phyloP scores from a whole-genome alignment of 2,329 filamentous ascomycete genomes.

The Aspergillus luchuensis region DNA sequence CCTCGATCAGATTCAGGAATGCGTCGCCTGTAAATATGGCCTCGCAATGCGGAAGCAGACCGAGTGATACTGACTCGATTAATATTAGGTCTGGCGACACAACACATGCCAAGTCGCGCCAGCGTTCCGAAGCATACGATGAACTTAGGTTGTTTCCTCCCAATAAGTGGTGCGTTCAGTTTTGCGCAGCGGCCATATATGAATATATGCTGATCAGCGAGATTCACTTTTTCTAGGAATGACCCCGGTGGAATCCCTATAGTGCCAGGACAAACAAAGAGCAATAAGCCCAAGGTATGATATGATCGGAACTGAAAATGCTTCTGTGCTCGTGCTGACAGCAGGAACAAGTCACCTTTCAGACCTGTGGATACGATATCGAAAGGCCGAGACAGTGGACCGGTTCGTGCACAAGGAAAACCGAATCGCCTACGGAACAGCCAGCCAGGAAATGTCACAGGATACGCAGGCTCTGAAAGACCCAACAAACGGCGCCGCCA shows the following conservation, averaged over 20 bases:
- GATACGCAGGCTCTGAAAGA: neutral
- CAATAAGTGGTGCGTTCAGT: conserved; percentile 19
- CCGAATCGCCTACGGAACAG: conserved; percentile 5
- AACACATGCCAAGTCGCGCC: conserved; percentile 18
- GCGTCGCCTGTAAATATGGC: conserved; percentile 27
- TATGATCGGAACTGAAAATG: neutral
- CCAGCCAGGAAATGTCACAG: neutral
- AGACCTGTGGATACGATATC: conserved; percentile 31
- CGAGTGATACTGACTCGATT: conserved; percentile 16
- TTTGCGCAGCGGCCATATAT: neutral
- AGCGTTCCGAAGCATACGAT: conserved; percentile 14
- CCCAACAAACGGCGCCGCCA: conserved; percentile 34
- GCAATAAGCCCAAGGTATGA: conserved; percentile 19
- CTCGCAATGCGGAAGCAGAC: conserved; percentile 3
- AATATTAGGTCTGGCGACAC: conserved; percentile 18
- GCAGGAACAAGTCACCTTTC: conserved; percentile 15
- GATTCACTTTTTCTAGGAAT: conserved; percentile 1
- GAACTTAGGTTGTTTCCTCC: conserved; percentile 28
- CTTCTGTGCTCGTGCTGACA: neutral
- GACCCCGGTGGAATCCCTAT: conserved; percentile 30
- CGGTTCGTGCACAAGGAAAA: conserved; percentile 33
- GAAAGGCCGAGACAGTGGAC: conserved; percentile 34
- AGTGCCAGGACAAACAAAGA: conserved; percentile 29
- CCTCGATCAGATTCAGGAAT: conserved; percentile 25
- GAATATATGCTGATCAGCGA: neutral